Evolutionary conservation across 2,329 filamentous ascomycete species (phyloP).

Genomic region (Penicillium sp.): DNA sequence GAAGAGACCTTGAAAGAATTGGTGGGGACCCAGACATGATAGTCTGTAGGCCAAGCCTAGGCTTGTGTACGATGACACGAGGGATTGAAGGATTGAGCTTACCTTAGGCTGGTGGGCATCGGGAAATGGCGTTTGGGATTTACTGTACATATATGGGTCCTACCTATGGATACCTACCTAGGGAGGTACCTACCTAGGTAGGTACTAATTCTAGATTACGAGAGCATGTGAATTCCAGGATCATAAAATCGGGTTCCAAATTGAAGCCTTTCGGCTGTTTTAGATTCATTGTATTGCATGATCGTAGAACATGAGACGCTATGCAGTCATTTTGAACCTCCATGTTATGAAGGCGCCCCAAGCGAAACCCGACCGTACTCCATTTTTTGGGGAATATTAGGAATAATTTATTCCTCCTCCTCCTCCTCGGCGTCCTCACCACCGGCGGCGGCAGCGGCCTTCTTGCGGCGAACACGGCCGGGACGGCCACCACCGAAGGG

Average conservation of each 20-base stretch:
- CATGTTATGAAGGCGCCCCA: constrained; percentile 26
- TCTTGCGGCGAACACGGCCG: constrained; percentile 98
- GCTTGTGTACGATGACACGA: constrained; percentile 14
- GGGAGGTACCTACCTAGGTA: too few relatives aligned
- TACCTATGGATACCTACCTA: too few relatives aligned
- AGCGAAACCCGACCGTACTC: constrained; percentile 35
- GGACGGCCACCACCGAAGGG: constrained; percentile 95
- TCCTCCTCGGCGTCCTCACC: constrained; percentile 51
- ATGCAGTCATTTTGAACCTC: constrained; percentile 33
- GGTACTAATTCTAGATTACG: neutral
- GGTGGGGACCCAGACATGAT: constrained; percentile 26
- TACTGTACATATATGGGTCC: constrained; percentile 11
- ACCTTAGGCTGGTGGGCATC: constrained; percentile 1
- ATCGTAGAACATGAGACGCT: constrained; percentile 36
- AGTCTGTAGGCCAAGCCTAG: neutral
- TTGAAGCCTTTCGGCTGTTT: constrained; percentile 31
- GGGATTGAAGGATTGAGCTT: constrained; percentile 14
- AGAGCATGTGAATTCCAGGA: neutral
- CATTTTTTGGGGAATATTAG: constrained; percentile 21
- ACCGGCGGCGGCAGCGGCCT: constrained; percentile 90
- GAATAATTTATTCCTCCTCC: constrained; percentile 56
- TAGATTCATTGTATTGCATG: constrained; percentile 32
- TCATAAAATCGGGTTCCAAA: constrained; percentile 24
- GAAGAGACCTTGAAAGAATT: constrained; percentile 37
- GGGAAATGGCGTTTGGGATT: constrained; percentile 20